A percentile compares a stretch with the other conserved stretches of the same genome.
These are phyloP conservation scores for Rhynchospora tenuis DNA, from an alignment of 176 grass and related monocot genomes.

Conservation along the genomic window DNA sequence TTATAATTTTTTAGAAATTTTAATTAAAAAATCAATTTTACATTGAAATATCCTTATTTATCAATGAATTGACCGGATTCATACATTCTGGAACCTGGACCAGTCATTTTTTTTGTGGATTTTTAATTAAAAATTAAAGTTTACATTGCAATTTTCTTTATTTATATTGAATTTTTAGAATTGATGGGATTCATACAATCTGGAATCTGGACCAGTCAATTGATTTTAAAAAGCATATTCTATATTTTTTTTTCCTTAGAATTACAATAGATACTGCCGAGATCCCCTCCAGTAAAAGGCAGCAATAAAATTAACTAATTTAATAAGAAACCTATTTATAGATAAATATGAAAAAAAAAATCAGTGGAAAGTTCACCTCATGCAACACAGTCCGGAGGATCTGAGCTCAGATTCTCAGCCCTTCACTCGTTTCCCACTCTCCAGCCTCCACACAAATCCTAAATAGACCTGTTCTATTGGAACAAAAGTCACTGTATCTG, in stretches of 20 bases:
- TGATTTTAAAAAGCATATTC: not conserved
- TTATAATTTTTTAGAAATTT: not conserved
- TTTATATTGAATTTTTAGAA: too few relatives aligned
- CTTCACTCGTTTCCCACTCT: conserved; percentile 1
- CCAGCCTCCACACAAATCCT: not conserved
- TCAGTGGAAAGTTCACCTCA: not conserved
- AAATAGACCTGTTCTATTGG: not conserved
- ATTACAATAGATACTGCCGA: not conserved
- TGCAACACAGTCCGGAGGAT: not conserved
- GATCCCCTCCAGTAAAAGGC: not conserved
- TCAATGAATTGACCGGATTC: not conserved
- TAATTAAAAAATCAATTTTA: not conserved
- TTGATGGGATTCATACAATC: too few relatives aligned
- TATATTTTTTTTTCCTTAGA: not conserved
- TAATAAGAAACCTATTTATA: not conserved
- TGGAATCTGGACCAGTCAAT: not conserved
- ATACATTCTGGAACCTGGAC: not conserved
- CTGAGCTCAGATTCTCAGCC: not conserved
- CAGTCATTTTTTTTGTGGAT: not conserved
- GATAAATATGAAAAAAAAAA: not conserved
- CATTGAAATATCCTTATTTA: not conserved
- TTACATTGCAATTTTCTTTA: too few relatives aligned
- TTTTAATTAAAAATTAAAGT: too few relatives aligned
- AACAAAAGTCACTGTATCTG: not conserved
- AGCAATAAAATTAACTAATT: not conserved